Base-by-base conservation (phyloP, 2,329 filamentous ascomycete genomes). In the Fusarium luffae region DNA sequence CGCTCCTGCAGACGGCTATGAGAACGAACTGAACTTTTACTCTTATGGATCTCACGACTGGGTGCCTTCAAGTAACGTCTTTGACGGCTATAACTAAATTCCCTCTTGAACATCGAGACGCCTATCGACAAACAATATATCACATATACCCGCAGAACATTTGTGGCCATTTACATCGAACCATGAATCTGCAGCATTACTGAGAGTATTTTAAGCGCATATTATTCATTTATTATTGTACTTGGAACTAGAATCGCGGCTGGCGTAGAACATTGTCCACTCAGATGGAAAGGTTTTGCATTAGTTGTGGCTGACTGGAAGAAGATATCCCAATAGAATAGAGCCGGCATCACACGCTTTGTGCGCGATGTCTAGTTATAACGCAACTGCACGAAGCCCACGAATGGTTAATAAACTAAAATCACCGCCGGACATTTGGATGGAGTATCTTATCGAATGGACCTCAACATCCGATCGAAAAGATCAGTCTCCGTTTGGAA, bases 1-100 rank as follows among this genome's bases (percentile, higher is more conserved):
- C 4, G 77, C 79, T n/a, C 72, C 76, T 10, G 80, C 80, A 44
- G 84, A 85, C 58, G 84, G 84, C 3, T 86, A 82, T 62, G 81
- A 84, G 65, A 77, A 74, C 11, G 84, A 85, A 71, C 70, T 86
- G 54, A 81, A 82, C 63, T 79, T 79, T 48, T 82, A 82, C 57
- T 79, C 84, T 25, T 77, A 82, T 41, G 83, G 82, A 3, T 74
- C 78, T 3, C 68, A 69, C 23, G 68, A 74, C 25, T 74, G 72
- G 73, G 28, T 73, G 32, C 59, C 67, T 8, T 44, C 60, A 14
- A 67, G 40, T 4, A 69, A 71, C n/a, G 55, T 75, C 7, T 75
- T 75, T 40, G 69, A 70, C 18, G 62, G 65, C 11, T 75, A 70
- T 10, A 52, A 23, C 46, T 75, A 55, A 34, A 30, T 21, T 48